Percentiles rank a stretch among this genome's conserved stretches.
These are phyloP conservation scores for Polymyxa betae DNA, from an alignment of 208 protist species.

Conservation along the genomic window DNA sequence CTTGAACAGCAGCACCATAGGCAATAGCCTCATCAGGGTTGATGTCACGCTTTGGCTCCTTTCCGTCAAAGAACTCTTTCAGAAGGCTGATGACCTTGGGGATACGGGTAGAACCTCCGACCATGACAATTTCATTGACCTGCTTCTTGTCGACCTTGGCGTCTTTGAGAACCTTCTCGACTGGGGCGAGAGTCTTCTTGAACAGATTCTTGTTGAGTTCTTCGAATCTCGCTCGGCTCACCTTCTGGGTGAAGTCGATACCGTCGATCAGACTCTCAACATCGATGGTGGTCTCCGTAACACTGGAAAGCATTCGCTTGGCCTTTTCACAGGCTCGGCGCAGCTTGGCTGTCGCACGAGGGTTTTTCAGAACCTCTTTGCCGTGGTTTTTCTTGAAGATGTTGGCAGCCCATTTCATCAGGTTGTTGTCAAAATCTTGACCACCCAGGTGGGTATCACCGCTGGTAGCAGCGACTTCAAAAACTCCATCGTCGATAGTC, in stretches of 20 bases:
- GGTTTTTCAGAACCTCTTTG: conserved; percentile 71
- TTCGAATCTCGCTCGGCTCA: conserved; percentile 89
- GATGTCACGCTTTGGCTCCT: conserved; percentile 82
- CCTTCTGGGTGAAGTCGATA: conserved; percentile 77
- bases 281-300: conserved; percentile 76
- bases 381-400: conserved; percentile 89
- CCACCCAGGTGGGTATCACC: conserved; percentile 96
- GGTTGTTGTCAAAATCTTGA: conserved; percentile 75
- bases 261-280: conserved; percentile 89
- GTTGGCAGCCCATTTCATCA: conserved; percentile 83
- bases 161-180: conserved; percentile 90
- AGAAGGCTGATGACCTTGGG: conserved; percentile 88
- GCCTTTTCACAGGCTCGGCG: conserved; percentile 84
- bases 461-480: conserved; percentile 88
- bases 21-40: conserved; percentile 92
- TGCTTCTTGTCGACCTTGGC: conserved; percentile 88
- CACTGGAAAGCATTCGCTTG: conserved; percentile 85
- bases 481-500: conserved; percentile 92
- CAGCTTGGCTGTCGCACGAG: conserved; percentile 77
- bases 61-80: conserved; percentile 84
- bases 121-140: conserved; percentile 94
- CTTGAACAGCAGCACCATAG: conserved; percentile 96
- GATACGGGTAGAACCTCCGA: conserved; percentile 93
- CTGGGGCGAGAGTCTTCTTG: conserved; percentile 88
- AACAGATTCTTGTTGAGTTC: conserved; percentile 94